phyloP scores from a whole-genome alignment of 164 flowering plant species.

The Liriodendron chinense region DNA sequence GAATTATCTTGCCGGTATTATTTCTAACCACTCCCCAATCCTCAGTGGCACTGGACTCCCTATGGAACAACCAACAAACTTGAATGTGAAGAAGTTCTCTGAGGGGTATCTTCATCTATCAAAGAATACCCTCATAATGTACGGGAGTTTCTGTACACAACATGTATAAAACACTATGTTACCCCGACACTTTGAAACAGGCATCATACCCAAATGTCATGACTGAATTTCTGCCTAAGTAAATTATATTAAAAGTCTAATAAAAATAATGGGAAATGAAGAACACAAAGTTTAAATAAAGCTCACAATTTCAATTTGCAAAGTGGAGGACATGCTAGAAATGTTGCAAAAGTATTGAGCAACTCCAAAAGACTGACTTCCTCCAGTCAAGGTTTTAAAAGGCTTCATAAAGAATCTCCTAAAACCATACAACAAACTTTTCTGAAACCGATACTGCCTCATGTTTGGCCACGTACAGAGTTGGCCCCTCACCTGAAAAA shows the following conservation, averaged over 20 bases:
- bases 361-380: conserved; percentile 60
- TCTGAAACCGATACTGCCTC: conserved; percentile 57
- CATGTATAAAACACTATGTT: too few species aligned
- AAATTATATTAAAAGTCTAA: background rate
- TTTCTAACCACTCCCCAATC: too few species aligned
- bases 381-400: conserved; percentile 66
- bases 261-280: background rate
- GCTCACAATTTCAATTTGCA: conserved; percentile 88
- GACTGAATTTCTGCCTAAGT: too few species aligned
- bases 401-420: conserved; percentile 58
- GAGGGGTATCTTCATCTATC: too few species aligned
- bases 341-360: conserved; percentile 59
- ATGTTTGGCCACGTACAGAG: conserved; percentile 62
- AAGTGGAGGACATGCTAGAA: conserved; percentile 44
- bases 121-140: too few species aligned
- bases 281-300: background rate
- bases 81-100: too few species aligned
- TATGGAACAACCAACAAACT: too few species aligned
- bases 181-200: too few species aligned
- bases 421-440: conserved; percentile 56
- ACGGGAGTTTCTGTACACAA: too few species aligned
- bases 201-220: too few species aligned
- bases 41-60: too few species aligned
- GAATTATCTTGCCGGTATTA: too few species aligned
- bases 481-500: conserved; percentile 50